Percentiles rank a stretch among this genome's conserved stretches.
Evolutionary conservation across 345 rosid species (phyloP).

Genomic region (Noccaea caerulescens): DNA sequence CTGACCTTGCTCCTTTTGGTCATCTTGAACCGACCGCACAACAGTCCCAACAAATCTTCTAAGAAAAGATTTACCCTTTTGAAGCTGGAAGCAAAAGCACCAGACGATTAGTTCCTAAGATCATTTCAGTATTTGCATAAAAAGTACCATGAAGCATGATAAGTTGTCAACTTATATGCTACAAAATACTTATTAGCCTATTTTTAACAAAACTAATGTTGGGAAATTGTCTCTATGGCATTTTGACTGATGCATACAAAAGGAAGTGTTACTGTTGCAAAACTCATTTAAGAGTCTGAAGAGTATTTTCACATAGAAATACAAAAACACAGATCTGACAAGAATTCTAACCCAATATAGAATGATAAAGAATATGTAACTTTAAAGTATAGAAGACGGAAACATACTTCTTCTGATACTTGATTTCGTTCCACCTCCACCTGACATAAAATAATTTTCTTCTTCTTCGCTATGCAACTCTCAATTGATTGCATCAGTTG

Average conservation of each 20-base stretch:
- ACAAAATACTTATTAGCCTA: constrained; percentile 7
- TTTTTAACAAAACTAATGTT: not conserved
- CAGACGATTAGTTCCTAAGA: constrained; percentile 22
- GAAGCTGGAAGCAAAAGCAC: constrained; percentile 55
- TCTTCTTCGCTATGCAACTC: constrained; percentile 85
- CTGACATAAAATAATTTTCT: constrained; percentile 82
- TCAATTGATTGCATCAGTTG: constrained; percentile 96
- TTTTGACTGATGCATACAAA: constrained; percentile 9
- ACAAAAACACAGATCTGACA: constrained; percentile 3
- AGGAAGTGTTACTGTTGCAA: constrained; percentile 17
- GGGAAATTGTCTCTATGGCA: not conserved
- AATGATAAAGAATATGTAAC: constrained; percentile 1
- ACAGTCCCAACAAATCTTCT: constrained; percentile 90
- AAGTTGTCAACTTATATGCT: not conserved
- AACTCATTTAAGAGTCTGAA: not conserved
- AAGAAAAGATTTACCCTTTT: constrained; percentile 76
- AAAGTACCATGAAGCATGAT: not conserved
- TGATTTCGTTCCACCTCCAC: constrained; percentile 90
- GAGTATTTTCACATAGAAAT: constrained; percentile 2
- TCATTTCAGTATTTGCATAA: constrained; percentile 24
- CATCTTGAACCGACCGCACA: constrained; percentile 93
- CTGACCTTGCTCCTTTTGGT: constrained; percentile 96
- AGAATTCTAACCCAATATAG: constrained; percentile 14
- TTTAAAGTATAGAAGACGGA: constrained; percentile 30
- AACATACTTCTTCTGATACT: constrained; percentile 81